Conservation (phyloP, 345 rosid species). For the Toxicodendron radicans region DNA sequence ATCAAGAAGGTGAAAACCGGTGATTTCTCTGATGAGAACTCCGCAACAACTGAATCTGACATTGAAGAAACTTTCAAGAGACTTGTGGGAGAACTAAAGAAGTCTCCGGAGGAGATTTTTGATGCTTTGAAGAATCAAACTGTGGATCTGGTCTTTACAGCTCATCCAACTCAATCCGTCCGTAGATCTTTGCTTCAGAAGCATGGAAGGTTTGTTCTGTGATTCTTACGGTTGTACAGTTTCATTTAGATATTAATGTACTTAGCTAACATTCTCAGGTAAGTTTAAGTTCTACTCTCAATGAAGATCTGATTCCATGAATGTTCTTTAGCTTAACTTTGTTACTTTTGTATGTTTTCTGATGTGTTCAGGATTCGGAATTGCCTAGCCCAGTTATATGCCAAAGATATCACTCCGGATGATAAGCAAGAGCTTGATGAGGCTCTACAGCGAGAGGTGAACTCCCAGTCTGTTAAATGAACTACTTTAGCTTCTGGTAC, state of each 20-base stretch:
- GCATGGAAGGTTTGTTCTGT: slow-evolving; percentile 71
- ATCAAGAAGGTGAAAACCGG: slow-evolving; percentile 83
- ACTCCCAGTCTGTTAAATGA: slow-evolving; percentile 4
- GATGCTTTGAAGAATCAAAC: slow-evolving; percentile 96
- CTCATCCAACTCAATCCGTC: slow-evolving; percentile 97
- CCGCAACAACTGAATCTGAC: slow-evolving; percentile 90
- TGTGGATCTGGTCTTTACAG: slow-evolving; percentile 94
- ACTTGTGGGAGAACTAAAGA: slow-evolving; percentile 73
- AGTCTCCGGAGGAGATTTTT: slow-evolving; percentile 87
- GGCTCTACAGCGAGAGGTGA: slow-evolving; percentile 92
- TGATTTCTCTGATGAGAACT: slow-evolving; percentile 81
- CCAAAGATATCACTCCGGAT: slow-evolving; percentile 95
- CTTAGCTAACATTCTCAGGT: background rate
- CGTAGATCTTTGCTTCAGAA: slow-evolving; percentile 98
- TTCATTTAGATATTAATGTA: background rate
- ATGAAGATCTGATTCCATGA: background rate
- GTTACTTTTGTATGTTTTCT: slow-evolving; percentile 9
- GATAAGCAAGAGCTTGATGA: slow-evolving; percentile 99
- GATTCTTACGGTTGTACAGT: background rate
- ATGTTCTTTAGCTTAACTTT: background rate
- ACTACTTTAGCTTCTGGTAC: background rate
- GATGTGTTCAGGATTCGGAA: slow-evolving; percentile 64
- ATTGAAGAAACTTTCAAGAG: slow-evolving; percentile 93
- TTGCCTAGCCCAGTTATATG: slow-evolving; percentile 84
- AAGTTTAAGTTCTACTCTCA: background rate